Evolutionary conservation across 495 filamentous ascomycete genomes (phyloP).

Genomic region (Hypoxylon subgilvum): DNA sequence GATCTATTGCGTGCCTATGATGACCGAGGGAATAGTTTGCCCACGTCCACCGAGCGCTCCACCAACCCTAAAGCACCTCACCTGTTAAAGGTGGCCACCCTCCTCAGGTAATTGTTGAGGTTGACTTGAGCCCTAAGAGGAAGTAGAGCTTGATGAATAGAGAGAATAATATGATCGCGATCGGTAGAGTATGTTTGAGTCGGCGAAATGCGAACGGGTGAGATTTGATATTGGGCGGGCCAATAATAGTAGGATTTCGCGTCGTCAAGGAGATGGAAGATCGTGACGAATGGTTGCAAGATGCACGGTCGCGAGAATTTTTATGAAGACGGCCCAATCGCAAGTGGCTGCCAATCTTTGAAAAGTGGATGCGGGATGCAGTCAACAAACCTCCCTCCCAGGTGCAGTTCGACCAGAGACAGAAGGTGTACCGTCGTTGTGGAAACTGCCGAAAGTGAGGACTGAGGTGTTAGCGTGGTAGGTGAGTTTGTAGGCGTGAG

Average conservation of each 20-base stretch:
- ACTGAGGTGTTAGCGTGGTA: no score
- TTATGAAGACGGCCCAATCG: slow-evolving; percentile 32
- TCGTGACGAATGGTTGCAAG: slow-evolving; percentile 17
- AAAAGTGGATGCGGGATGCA: slow-evolving; percentile 38
- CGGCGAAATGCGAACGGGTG: slow-evolving; percentile 3
- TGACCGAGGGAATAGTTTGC: slow-evolving; percentile 33
- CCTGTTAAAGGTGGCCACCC: slow-evolving; percentile 27
- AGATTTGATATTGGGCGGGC: slow-evolving; percentile 9
- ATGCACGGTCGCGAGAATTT: slow-evolving; percentile 28
- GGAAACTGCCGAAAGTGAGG: neutral
- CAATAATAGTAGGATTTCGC: slow-evolving; percentile 22
- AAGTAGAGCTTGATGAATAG: neutral
- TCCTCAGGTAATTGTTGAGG: slow-evolving; percentile 19
- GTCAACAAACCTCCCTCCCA: slow-evolving; percentile 29
- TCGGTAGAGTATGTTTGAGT: neutral
- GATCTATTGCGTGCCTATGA: slow-evolving; percentile 38
- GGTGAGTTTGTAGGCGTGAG: neutral
- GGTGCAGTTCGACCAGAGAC: slow-evolving; percentile 3
- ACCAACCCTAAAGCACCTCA: slow-evolving; percentile 35
- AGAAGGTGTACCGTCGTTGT: neutral
- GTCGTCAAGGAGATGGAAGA: slow-evolving; percentile 15
- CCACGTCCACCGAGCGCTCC: slow-evolving; percentile 40
- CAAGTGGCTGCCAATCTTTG: slow-evolving; percentile 23
- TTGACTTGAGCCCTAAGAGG: slow-evolving; percentile 20
- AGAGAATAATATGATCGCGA: no score